phyloP scores from a whole-genome alignment of 805 yeast species.

The Ogataea philodendri region DNA sequence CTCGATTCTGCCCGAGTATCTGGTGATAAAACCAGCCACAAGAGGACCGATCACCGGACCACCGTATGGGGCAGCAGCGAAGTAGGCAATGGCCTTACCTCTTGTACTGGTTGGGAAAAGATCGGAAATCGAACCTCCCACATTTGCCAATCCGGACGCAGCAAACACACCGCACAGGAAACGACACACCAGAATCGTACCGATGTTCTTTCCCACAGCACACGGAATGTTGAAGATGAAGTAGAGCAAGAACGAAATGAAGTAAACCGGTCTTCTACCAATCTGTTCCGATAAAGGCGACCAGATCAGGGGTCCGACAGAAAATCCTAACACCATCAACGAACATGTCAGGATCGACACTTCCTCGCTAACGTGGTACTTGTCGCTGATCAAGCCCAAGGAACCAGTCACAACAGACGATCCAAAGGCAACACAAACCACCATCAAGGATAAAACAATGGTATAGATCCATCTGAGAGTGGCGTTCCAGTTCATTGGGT shows the following conservation, averaged over 20 bases:
- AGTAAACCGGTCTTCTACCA: constrained; percentile 83
- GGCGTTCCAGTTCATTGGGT: constrained; percentile 82
- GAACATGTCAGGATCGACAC: constrained; percentile 81
- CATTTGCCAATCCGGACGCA: constrained; percentile 77
- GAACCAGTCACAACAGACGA: constrained; percentile 91
- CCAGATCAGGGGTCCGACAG: constrained; percentile 86
- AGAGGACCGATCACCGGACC: constrained; percentile 92
- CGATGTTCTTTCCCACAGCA: constrained; percentile 80
- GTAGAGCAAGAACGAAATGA: constrained; percentile 71
- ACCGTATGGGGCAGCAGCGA: constrained; percentile 88
- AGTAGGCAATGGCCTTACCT: constrained; percentile 87
- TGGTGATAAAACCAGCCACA: constrained; percentile 81
- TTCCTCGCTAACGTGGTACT: constrained; percentile 68
- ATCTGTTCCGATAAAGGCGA: constrained; percentile 83
- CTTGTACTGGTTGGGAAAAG: constrained; percentile 78
- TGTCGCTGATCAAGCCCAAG: constrained; percentile 60
- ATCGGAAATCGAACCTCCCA: constrained; percentile 91
- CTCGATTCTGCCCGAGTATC: constrained; percentile 65
- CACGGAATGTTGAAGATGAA: constrained; percentile 82
- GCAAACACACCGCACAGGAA: constrained; percentile 86
- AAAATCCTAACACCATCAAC: constrained; percentile 84
- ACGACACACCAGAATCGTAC: constrained; percentile 75
- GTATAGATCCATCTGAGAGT: constrained; percentile 64
- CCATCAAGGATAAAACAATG: constrained; percentile 62
- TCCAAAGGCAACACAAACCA: constrained; percentile 89